Conservation (phyloP, 2,329 filamentous ascomycete species). For the Aspergillus carbonarius region DNA sequence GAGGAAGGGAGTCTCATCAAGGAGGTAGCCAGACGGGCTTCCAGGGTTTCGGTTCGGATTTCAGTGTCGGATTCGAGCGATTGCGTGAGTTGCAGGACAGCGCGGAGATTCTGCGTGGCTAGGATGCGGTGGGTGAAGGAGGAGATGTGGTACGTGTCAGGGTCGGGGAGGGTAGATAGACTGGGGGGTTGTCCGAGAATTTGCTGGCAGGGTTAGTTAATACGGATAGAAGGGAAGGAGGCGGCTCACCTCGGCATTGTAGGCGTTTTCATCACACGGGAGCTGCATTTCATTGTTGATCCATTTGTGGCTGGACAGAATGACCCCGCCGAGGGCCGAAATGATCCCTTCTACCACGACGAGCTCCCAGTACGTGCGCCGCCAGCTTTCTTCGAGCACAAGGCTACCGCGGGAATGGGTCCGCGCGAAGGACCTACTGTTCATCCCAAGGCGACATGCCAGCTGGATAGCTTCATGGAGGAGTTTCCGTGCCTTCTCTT, state of each 20-base stretch:
- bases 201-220: constrained; percentile 48
- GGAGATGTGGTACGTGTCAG: constrained; percentile 51
- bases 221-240: background rate
- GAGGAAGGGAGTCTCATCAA: constrained; percentile 66
- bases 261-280: constrained; percentile 71
- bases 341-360: constrained; percentile 76
- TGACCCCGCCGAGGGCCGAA: constrained; percentile 57
- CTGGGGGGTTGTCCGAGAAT: constrained; percentile 53
- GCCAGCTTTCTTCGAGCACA: constrained; percentile 75
- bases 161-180: constrained; percentile 59
- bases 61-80: constrained; percentile 23
- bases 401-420: constrained; percentile 51
- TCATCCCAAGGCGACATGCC: constrained; percentile 70
- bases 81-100: constrained; percentile 56
- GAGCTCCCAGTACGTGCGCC: constrained; percentile 81
- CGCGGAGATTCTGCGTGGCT: constrained; percentile 69
- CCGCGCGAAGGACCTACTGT: constrained; percentile 58
- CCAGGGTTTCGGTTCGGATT: constrained; percentile 49
- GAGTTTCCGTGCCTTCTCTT: constrained; percentile 22
- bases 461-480: constrained; percentile 65
- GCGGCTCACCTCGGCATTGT: constrained; percentile 20
- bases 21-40: constrained; percentile 58
- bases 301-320: constrained; percentile 13
- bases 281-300: constrained; percentile 62
- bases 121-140: constrained; percentile 80